Conservation (phyloP, 495 filamentous ascomycete species). For the Trichoderma reesei region DNA sequence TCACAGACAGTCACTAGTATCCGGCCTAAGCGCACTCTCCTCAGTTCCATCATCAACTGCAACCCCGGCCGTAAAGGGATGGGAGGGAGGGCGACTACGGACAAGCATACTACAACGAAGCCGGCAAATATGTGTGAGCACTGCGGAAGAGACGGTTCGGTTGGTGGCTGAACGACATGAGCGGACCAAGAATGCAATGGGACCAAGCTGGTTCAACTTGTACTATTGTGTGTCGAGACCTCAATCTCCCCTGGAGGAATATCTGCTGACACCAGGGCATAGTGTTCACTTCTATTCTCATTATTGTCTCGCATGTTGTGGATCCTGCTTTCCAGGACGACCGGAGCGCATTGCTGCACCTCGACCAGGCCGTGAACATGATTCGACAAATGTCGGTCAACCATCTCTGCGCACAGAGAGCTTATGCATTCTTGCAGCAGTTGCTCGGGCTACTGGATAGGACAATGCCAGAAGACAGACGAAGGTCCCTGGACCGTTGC, state of each 20-base stretch:
- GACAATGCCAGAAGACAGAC: conserved; percentile 12
- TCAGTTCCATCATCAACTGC: background rate
- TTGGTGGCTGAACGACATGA: conserved; percentile 11
- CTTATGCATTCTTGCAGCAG: conserved; percentile 13
- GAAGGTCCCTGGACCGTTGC: background rate
- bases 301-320: conserved; percentile 12
- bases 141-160: conserved; percentile 11
- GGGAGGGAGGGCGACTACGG: conserved; percentile 8
- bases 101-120: conserved; percentile 10
- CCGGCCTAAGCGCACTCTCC: conserved; percentile 10
- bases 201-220: conserved; percentile 13
- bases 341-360: conserved; percentile 7
- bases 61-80: background rate
- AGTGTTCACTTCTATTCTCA: conserved; percentile 12
- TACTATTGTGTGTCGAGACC: conserved; percentile 10
- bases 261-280: background rate
- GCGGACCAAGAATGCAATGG: conserved; percentile 12
- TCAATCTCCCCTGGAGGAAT: background rate
- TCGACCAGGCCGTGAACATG: conserved; percentile 13
- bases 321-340: conserved; percentile 12
- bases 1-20: conserved; percentile 11
- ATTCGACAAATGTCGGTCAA: conserved; percentile 13
- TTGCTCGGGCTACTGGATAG: conserved; percentile 11
- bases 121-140: conserved; percentile 12
- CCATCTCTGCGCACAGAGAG: conserved; percentile 12